These are phyloP conservation scores for Trichoderma brevicompactum DNA, from an alignment of 2,329 filamentous ascomycete species.

Conservation along the genomic window DNA sequence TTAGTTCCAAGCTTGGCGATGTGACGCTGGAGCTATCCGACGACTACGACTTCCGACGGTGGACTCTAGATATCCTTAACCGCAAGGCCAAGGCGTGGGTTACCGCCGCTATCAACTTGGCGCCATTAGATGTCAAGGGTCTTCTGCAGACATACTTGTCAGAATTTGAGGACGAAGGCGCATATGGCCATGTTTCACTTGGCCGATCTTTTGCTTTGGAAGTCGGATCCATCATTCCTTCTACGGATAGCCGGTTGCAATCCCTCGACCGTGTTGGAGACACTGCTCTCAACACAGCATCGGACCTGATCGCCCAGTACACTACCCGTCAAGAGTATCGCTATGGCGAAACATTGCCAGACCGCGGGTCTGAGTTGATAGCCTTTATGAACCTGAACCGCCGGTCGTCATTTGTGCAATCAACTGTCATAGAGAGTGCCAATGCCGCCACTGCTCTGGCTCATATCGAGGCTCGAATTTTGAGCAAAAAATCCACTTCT, in stretches of 20 bases:
- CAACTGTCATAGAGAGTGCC: conserved; percentile 57
- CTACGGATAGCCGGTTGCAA: conserved; percentile 81
- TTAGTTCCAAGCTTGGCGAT: conserved; percentile 75
- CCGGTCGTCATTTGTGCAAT: conserved; percentile 56
- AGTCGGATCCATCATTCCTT: conserved; percentile 84
- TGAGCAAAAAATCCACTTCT: conserved; percentile 69
- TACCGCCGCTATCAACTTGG: conserved; percentile 75
- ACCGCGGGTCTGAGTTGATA: conserved; percentile 69
- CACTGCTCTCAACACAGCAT: conserved; percentile 83
- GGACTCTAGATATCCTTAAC: conserved; percentile 78
- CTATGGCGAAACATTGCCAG: conserved; percentile 75
- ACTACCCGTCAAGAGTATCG: conserved; percentile 96
- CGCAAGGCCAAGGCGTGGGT: conserved; percentile 82
- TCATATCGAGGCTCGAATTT: conserved; percentile 72
- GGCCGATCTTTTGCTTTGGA: conserved; percentile 94
- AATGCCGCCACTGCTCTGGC: conserved; percentile 69
- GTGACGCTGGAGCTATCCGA: conserved; percentile 92
- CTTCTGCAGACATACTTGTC: conserved; percentile 95
- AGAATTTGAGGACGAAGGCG: conserved; percentile 88
- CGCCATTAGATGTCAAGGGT: conserved; percentile 92
- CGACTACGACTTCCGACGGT: conserved; percentile 80
- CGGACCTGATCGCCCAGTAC: conserved; percentile 96
- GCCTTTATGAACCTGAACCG: conserved; percentile 61
- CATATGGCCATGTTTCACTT: conserved; percentile 88
- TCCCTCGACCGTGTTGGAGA: conserved; percentile 78